Conservation (phyloP, 495 filamentous ascomycete genomes). For the Penicillium paxilli region DNA sequence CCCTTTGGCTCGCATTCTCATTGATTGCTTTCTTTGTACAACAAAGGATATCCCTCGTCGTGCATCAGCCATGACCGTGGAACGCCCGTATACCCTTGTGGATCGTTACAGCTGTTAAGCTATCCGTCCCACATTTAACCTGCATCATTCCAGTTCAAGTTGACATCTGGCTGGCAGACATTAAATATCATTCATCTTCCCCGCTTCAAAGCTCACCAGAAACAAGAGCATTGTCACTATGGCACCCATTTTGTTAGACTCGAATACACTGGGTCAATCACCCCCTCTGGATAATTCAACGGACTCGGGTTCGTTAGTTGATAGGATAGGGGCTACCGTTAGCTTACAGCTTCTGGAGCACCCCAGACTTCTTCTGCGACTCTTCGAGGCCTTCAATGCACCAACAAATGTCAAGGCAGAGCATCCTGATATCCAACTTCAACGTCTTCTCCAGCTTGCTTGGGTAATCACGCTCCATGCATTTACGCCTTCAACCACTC, state of each 20-base stretch:
- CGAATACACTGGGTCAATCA: neutral
- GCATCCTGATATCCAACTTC: conserved; percentile 17
- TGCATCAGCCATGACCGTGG: conserved; percentile 7
- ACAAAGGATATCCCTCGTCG: conserved; percentile 5
- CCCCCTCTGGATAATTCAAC: neutral
- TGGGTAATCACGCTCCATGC: conserved; percentile 11
- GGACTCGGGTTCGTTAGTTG: neutral
- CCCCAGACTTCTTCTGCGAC: conserved; percentile 4
- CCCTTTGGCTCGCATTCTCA: neutral
- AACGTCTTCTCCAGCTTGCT: conserved; percentile 16
- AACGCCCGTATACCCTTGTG: neutral
- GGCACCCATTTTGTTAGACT: conserved; percentile 10
- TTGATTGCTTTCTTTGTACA: conserved; percentile 12
- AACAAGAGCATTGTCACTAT: conserved; percentile 6
- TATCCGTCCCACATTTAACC: neutral
- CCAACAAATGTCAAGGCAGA: neutral
- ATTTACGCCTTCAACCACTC: conserved; percentile 11
- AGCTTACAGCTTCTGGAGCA: conserved; percentile 3
- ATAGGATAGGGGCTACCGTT: neutral
- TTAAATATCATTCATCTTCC: too few species aligned
- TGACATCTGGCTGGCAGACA: too few species aligned
- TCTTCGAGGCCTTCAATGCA: conserved; percentile 10
- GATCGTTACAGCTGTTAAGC: neutral
- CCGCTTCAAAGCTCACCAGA: too few species aligned
- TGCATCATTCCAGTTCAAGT: neutral